Evolutionary conservation across 345 rosid species (phyloP), one percentile per base, ranked within the genome.

Genomic region (Heritiera fomes): DNA sequence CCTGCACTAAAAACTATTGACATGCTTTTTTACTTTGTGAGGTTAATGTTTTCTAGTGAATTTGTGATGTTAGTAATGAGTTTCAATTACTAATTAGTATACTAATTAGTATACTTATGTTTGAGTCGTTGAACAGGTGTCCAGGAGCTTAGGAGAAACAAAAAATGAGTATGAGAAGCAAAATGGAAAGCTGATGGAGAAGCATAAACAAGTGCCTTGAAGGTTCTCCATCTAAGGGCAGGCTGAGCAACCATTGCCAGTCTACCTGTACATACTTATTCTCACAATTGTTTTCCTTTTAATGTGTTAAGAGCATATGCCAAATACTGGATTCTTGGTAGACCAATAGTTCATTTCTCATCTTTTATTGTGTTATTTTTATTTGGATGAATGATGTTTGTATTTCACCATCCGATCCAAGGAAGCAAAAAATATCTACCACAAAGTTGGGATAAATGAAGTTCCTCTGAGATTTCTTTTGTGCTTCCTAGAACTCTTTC

Each of bases 91-190:
- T 8, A 56, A 43, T 28, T 6, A 55, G 43, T 41, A n/a, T 43
- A 23, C 14, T 8, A 56, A 43, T 28, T 6, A 55, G 43, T 41
- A n/a, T 43, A 23, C 14, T 11, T 3, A 60, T 61, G 78, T 74
- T 47, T 45, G 78, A 8, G 3, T 60, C 38, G 2, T 6, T 75
- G 18, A 23, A 28, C 77, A 95, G 99, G 97, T 95, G 38, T 81
- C 94, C n/a, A 89, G 85, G 86, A 91, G 85, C 56, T 84, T 93
- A 87, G 93, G 87, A 76, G 95, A 89, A 62, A 81, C 93, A 77
- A 92, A 86, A 79, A 86, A 79, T 6, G 91, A 88, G 75, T 80
- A 89, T 78, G 89, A 89, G 74, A 90, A 80, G 86, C 75, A 79
- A 62, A 79, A 81, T n/a, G 92, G 83, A 62, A 90, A 89, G 77